Evolutionary conservation across 352 stramenopile species (phyloP), one percentile per base, ranked within the genome.

Genomic region (Phytophthora pini): DNA sequence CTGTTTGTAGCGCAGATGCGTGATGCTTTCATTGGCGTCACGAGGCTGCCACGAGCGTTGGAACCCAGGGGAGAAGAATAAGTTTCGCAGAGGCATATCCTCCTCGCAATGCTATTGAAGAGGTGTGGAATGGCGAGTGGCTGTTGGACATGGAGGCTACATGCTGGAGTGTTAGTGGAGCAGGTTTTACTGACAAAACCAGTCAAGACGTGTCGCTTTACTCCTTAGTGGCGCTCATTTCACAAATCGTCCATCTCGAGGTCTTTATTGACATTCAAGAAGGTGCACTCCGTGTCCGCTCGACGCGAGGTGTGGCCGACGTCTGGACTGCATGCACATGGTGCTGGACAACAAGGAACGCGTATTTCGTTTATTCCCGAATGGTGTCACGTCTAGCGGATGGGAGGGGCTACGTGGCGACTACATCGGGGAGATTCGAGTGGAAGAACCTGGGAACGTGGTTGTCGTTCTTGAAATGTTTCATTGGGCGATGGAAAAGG

Each of bases 1-100:
- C 31, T 58, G 20, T 90, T 89, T 17, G 80, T 92, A 5, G 79
- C 83, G 2, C 79, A 90, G 45, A 80, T 92, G 68, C 80, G 83
- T 13, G 83, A 92, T n/a, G 65, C 69, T 36, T 92, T 82, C 55
- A 78, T 92, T 26, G 51, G 60, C 1, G 54, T 56, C 13, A 59
- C 59, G 4, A 64, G 31, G 5, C 49, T 65, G 13, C 44, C 31
- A 13, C 56, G 5, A 13, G 20, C 24, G 29, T 20, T 38, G 53
- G 8, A 29, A 13, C 4, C 27, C 26, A 15, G 11, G 36, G 61
- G 29, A 47, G 11, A 12, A 45, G 49, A 2, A 20, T 24, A 11
- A 59, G 34, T 17, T 68, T 70, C 31, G 22, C 13, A 2, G 41
- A 29, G 15, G 38, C 50, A 12, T 64, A 61, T 20, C 45, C 61